Percentiles rank a stretch among this genome's conserved stretches.
Conservation (phyloP, 176 grass and related monocot genomes). For the Raddia guianensis region DNA sequence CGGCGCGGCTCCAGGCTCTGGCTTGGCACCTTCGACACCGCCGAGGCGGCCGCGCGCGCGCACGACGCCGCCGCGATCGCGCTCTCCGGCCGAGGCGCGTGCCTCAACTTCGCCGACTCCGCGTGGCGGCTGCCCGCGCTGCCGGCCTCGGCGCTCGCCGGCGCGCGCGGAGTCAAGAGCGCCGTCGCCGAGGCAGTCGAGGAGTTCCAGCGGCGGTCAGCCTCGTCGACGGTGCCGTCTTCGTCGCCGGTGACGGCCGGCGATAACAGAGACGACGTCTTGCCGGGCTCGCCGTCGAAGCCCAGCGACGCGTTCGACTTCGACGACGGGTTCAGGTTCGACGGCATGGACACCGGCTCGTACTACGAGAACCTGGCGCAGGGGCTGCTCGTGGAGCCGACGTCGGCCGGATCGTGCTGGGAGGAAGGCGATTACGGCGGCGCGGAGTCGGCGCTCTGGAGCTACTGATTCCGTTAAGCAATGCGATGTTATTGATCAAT, state of each 20-base stretch:
- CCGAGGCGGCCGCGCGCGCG: slow-evolving; percentile 67
- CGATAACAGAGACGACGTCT: neutral
- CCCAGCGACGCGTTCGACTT: neutral
- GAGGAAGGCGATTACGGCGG: slow-evolving; percentile 36
- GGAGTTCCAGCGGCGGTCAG: slow-evolving; percentile 9
- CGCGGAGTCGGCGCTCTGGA: slow-evolving; percentile 40
- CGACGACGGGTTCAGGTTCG: slow-evolving; percentile 27
- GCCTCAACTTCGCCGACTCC: slow-evolving; percentile 80
- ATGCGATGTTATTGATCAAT: neutral
- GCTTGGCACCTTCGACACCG: slow-evolving; percentile 73
- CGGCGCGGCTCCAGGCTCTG: slow-evolving; percentile 46
- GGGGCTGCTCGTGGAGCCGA: slow-evolving; percentile 54
- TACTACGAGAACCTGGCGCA: slow-evolving; percentile 71
- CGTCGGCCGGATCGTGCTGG: neutral
- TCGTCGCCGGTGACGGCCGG: neutral
- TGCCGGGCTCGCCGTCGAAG: neutral
- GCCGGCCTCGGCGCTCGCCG: neutral
- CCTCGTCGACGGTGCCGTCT: neutral
- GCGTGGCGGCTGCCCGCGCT: slow-evolving; percentile 41
- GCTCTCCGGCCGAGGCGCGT: slow-evolving; percentile 41
- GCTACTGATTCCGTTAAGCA: slow-evolving; percentile 18
- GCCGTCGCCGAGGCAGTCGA: slow-evolving; percentile 41
- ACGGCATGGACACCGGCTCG: slow-evolving; percentile 43
- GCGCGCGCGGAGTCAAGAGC: slow-evolving; percentile 37
- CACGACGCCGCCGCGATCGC: slow-evolving; percentile 74